Conservation (phyloP, 306 rosid species). For the Senna tora region DNA sequence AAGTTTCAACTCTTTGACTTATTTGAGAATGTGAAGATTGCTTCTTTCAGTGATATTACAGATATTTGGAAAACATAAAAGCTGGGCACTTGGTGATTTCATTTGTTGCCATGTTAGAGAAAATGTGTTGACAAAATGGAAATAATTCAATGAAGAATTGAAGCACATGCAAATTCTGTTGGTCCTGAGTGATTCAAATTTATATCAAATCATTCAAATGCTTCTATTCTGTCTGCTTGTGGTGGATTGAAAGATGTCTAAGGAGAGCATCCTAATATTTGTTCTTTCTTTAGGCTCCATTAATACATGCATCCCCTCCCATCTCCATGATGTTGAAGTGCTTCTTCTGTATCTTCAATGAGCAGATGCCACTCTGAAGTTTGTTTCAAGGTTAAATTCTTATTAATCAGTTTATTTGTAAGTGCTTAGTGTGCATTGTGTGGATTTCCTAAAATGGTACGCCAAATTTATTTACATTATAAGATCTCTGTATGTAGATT, state of each 20-base stretch:
- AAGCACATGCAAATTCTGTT: conserved; percentile 19
- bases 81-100: conserved; percentile 35
- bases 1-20: conserved; percentile 30
- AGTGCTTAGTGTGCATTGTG: conserved; percentile 15
- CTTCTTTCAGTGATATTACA: conserved; percentile 35
- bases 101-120: conserved; percentile 27
- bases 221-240: conserved; percentile 17
- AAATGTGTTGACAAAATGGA: conserved; percentile 35
- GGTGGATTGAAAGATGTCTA: not conserved
- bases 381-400: not conserved
- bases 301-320: conserved; percentile 10
- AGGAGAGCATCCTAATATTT: conserved; percentile 7
- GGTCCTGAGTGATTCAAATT: conserved; percentile 18
- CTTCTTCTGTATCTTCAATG: conserved; percentile 17
- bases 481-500: conserved; percentile 15
- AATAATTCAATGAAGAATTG: conserved; percentile 29
- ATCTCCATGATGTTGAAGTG: not conserved
- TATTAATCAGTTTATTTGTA: conserved; percentile 11
- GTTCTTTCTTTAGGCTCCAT: not conserved
- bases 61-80: conserved; percentile 27
- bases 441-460: conserved; percentile 12
- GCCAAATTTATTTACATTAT: conserved; percentile 2
- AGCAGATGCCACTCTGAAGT: not conserved
- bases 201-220: conserved; percentile 34
- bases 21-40: conserved; percentile 36